These are phyloP conservation scores for Fraxinus baroniana DNA, from an alignment of 305 asterid species.

Conservation along the genomic window DNA sequence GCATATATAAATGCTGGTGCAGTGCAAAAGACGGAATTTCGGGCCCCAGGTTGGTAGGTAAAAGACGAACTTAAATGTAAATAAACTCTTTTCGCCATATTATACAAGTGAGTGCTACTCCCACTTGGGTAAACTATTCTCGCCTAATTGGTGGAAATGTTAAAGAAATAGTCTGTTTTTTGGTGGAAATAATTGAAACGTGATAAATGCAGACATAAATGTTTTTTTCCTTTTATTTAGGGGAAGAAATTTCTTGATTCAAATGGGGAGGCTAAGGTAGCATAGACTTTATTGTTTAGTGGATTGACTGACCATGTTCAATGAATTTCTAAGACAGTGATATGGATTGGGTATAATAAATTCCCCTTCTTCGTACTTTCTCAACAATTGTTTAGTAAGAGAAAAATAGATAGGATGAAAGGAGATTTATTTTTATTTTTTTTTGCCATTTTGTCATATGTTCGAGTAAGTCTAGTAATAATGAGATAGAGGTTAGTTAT, in stretches of 20 bases:
- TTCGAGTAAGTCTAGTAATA: too few relatives aligned
- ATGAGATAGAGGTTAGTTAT: too few relatives aligned
- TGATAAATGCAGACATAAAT: neutral
- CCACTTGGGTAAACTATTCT: neutral
- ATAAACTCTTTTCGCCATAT: neutral
- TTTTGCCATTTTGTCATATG: too few relatives aligned
- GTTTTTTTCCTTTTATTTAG: neutral
- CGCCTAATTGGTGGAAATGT: neutral
- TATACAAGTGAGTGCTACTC: neutral
- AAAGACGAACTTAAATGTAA: neutral
- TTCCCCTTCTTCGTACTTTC: neutral
- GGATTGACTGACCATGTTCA: neutral
- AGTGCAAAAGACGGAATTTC: neutral
- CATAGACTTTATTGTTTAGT: neutral
- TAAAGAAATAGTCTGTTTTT: neutral
- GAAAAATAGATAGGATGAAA: neutral
- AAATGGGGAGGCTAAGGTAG: neutral
- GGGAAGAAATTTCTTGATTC: neutral
- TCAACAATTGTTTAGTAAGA: neutral
- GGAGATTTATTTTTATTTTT: too few relatives aligned
- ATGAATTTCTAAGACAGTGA: neutral
- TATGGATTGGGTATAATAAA: neutral
- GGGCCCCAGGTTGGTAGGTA: neutral
- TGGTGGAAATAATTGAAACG: neutral
- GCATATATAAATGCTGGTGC: neutral